Conservation (phyloP, 305 asterid species). For the Withania somnifera region DNA sequence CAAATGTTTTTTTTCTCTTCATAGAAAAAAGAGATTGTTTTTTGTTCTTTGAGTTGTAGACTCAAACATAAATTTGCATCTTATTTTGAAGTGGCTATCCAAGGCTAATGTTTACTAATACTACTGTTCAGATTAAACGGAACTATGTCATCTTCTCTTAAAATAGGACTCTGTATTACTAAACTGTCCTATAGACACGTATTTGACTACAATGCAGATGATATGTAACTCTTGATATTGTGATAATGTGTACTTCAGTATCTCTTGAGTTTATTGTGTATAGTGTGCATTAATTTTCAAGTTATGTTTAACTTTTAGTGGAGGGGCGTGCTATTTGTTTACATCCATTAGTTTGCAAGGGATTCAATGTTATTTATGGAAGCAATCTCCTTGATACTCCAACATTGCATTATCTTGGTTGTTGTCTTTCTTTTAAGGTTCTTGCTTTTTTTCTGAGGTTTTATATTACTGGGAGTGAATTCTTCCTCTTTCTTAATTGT, state of each 20-base stretch:
- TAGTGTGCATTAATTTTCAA: not conserved
- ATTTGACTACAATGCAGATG: not conserved
- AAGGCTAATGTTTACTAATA: not conserved
- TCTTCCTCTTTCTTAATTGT: not conserved
- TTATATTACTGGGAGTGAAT: not conserved
- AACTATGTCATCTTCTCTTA: not conserved
- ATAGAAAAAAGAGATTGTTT: not conserved
- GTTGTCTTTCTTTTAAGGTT: not conserved
- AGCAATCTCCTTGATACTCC: not conserved
- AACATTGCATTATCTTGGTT: not conserved
- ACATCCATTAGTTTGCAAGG: no score
- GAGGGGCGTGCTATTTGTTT: no score
- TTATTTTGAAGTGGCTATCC: not conserved
- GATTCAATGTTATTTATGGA: no score
- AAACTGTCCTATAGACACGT: not conserved
- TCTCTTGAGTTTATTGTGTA: not conserved
- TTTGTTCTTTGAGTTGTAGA: not conserved
- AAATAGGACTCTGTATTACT: no score
- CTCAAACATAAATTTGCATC: not conserved
- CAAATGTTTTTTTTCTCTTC: not conserved
- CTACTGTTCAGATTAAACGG: not conserved
- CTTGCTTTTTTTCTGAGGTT: not conserved
- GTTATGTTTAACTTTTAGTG: not conserved
- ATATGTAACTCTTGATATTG: not conserved
- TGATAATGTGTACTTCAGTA: not conserved